Evolutionary conservation across 352 stramenopile genomes (phyloP).

Genomic region (Phytopythium aichiense): DNA sequence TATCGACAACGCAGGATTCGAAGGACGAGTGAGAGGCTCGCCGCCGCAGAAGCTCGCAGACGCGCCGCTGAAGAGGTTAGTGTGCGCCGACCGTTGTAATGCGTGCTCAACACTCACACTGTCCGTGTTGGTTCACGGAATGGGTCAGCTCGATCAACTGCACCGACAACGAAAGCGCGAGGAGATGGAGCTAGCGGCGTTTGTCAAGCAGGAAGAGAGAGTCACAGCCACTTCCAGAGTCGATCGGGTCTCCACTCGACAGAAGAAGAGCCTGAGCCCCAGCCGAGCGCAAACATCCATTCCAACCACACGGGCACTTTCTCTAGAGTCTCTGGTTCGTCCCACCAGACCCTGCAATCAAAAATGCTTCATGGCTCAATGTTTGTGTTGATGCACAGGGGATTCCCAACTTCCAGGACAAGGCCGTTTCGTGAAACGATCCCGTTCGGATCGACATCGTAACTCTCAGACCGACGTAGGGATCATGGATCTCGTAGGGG

Average conservation of each 20-base stretch:
- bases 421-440: too few relatives aligned
- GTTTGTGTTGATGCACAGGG: not conserved
- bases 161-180: slow-evolving; percentile 4
- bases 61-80: slow-evolving; percentile 23
- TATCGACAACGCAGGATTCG: slow-evolving; percentile 17
- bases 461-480: too few relatives aligned
- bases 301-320: not conserved
- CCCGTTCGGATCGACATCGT: too few relatives aligned
- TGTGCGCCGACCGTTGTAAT: not conserved
- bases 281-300: not conserved
- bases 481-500: too few relatives aligned
- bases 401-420: not conserved
- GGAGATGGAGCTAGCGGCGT: slow-evolving; percentile 13
- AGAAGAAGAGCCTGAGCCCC: not conserved
- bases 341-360: not conserved
- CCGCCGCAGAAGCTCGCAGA: slow-evolving; percentile 22
- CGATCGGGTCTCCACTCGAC: not conserved
- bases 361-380: too few relatives aligned
- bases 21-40: slow-evolving; percentile 21
- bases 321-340: not conserved
- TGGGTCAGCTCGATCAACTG: not conserved
- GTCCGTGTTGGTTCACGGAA: not conserved
- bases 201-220: slow-evolving; percentile 8
- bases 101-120: not conserved
- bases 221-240: not conserved